These are phyloP conservation scores for Nicotiana rustica DNA, from an alignment of 305 asterid species.

Conservation along the genomic window DNA sequence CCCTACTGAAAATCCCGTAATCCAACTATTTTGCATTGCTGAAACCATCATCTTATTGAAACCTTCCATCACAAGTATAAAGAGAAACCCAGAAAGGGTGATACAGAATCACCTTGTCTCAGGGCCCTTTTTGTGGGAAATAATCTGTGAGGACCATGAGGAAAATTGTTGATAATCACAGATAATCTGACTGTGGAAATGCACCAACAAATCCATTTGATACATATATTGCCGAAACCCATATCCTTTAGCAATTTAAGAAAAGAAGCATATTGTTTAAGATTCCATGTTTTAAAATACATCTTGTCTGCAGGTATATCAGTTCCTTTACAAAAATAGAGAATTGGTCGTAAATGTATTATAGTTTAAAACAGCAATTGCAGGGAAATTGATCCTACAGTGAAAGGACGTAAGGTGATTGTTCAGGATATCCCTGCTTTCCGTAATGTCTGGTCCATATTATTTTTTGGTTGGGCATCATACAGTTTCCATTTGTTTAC, in stretches of 20 bases:
- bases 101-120: background rate
- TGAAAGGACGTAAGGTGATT: background rate
- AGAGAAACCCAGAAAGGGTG: background rate
- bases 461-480: conserved; percentile 6
- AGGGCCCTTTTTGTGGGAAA: background rate
- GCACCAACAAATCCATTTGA: background rate
- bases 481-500: conserved; percentile 5
- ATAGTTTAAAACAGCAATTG: background rate
- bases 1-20: background rate
- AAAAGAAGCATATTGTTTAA: background rate
- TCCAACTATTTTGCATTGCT: background rate
- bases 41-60: background rate
- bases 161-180: too few species aligned
- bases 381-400: background rate
- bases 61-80: background rate
- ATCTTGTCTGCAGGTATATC: background rate
- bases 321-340: background rate
- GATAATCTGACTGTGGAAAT: background rate
- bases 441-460: background rate
- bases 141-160: background rate
- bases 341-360: conserved; percentile 4
- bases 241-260: background rate
- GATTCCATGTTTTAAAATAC: background rate
- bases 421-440: conserved; percentile 13
- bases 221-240: background rate